Evolutionary conservation across 805 yeast species (phyloP), one percentile per base, ranked within the genome.

Genomic region (Groenewaldozyma tartarivorans): DNA sequence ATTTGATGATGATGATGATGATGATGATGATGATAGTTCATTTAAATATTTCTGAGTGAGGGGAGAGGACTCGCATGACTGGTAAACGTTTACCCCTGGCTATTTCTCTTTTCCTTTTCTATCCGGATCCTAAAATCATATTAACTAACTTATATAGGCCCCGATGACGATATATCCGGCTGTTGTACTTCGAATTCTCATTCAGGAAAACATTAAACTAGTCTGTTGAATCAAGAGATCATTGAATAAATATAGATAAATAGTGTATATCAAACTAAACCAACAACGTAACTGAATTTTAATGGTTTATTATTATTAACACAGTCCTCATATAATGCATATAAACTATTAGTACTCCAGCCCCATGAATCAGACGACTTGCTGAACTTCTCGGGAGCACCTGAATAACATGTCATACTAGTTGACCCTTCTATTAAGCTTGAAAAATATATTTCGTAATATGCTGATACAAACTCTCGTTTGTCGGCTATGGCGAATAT

Each of bases 21-120:
- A n/a, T n/a, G 39, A 31, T 4, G 76, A 66, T 5, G 55, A 74
- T 21, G 72, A 67, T 13, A 79, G 82, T 26, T 88, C 86, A 15
- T 96, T 96, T 5, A 92, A 90, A 69, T 71, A 69, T 50, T 87
- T 96, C 5, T 95, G 95, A n/a, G n/a, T n/a, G n/a, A n/a, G n/a
- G n/a, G n/a, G n/a, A n/a, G n/a, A n/a, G n/a, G n/a, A n/a, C n/a
- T n/a, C n/a, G n/a, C n/a, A n/a, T n/a, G n/a, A n/a, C n/a, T n/a
- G n/a, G n/a, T n/a, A n/a, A n/a, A n/a, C n/a, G n/a, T n/a, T n/a
- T n/a, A n/a, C n/a, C n/a, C n/a, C n/a, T n/a, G n/a, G n/a, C n/a
- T n/a, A n/a, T n/a, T n/a, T n/a, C n/a, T n/a, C n/a, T n/a, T n/a
- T n/a, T n/a, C n/a, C n/a, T n/a, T n/a, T n/a, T n/a, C n/a, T n/a